Evolutionary conservation across 495 filamentous ascomycete species (phyloP), one percentile per base, ranked within the genome.

Genomic region (Aspergillus sparsus): DNA sequence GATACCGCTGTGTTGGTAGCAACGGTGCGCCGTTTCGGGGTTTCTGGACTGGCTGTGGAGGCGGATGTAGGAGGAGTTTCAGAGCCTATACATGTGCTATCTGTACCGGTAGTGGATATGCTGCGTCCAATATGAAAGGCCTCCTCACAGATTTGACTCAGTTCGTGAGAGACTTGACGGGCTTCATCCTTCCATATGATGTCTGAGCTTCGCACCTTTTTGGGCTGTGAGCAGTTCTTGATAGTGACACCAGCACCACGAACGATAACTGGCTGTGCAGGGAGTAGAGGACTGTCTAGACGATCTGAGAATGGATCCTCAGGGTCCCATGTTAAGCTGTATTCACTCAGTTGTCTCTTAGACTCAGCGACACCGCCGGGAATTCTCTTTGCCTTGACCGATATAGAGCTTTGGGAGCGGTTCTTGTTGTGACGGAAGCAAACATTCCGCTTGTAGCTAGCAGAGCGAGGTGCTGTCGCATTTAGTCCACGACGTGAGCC

Each of bases 91-190:
- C 67, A 77, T 33, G 75, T 78, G 18, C 75, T 80, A 8, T 71
- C 72, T 4, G 78, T 73, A 8, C 77, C 73, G 10, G 66, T 74
- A 3, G 80, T 83, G 2, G 81, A 76, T 0, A 88, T 67, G 0
- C 87, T 86, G 36, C 83, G 86, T 27, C 86, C 83, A 63, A 90
- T 91, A 73, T 27, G 21, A 27, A 97, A 97, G 1, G 92, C 92
- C 62, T 92, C 90, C 60, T 89, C 86, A 62, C 85, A 87, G n/a
- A 87, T 82, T 61, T 85, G 83, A 58, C 83, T 82, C 15, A 89
- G 79, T 60, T 89, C 86, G 31, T 79, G 78, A 21, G 86, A 89
- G n/a, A 86, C 83, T 62, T 87, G 83, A 8, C 86, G 74, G 31
- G 85, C 80, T 55, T 88, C 86, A 46, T 82, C 84, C 53, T 74